phyloP scores from a whole-genome alignment of 306 rosid species.

The Citrullus colocynthis region DNA sequence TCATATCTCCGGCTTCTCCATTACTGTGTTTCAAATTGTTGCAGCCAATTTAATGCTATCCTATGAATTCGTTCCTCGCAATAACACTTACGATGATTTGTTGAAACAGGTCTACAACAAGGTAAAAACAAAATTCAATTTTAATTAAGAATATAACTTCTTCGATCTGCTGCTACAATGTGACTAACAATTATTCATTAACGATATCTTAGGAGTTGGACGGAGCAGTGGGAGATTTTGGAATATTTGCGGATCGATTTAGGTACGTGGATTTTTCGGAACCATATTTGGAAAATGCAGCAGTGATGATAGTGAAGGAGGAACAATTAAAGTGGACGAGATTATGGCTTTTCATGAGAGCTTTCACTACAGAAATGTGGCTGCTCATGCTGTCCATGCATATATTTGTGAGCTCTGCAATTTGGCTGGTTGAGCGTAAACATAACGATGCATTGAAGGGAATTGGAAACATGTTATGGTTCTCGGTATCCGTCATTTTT shows the following conservation, averaged over 20 bases:
- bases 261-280: constrained; percentile 29
- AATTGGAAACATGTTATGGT: constrained; percentile 44
- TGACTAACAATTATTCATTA: too few species aligned
- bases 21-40: constrained; percentile 32
- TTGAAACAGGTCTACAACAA: constrained; percentile 26
- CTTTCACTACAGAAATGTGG: constrained; percentile 44
- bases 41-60: constrained; percentile 8
- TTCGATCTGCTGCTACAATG: too few species aligned
- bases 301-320: constrained; percentile 33
- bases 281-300: constrained; percentile 35
- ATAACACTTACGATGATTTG: constrained; percentile 39
- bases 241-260: constrained; percentile 29
- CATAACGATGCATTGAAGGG: constrained; percentile 25
- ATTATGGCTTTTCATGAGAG: constrained; percentile 26
- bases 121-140: neutral
- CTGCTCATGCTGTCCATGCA: constrained; percentile 22
- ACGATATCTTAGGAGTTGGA: neutral
- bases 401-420: constrained; percentile 25
- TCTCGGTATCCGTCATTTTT: constrained; percentile 33
- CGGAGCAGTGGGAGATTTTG: constrained; percentile 30
- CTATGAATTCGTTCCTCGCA: constrained; percentile 17
- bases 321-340: constrained; percentile 17
- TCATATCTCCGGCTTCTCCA: constrained; percentile 33
- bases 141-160: too few species aligned
- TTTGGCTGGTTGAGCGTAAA: constrained; percentile 40